Base-by-base conservation (phyloP, 495 filamentous ascomycete genomes). In the Evansstolkia leycettana region DNA sequence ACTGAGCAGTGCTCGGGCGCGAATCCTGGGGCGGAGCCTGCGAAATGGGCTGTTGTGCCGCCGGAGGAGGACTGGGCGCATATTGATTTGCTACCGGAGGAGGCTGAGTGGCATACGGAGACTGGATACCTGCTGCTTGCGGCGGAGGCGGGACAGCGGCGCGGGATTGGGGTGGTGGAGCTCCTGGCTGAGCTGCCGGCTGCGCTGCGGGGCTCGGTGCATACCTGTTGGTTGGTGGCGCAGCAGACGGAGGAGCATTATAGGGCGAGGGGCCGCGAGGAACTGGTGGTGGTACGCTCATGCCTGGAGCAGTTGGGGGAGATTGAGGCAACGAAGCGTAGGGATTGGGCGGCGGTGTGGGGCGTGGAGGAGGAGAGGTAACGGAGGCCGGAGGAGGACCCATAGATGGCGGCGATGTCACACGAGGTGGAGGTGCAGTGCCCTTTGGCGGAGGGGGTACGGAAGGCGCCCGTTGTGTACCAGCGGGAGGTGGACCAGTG, bases 211-310 rank as follows among this genome's bases (percentile, higher is more conserved):
- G 85, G 40, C 76, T 78, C 10, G 90, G 90, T 10, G 90, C 80
- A 60, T 95, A 95, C 42, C 89, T 71, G 57, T 80, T 90, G 10
- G 76, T 75, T 17, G 82, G 75, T 7, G 87, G 77, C 3, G 78
- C 65, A n/a, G 70, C 72, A 34, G 75, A 57, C 5, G 84, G 85
- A 35, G 86, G 84, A 30, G 80, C 73, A 47, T 92, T 88, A 57
- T 95, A 95, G 27, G 87, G 87, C 12, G 88, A 94, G 3, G 83
- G 68, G 10, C 84, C 84, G 27, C 87, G 72, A 19, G 78, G 72
- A 34, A 85, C 70, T 5, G 73, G 65, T 39, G 70, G 58, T 32
- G 61, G 56, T 31, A 53, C 58, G 27, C 54, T 54, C 54, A 67
- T 63, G 35, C 43, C 50, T 18, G 40, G 41, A 42, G 47, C 51